These are phyloP conservation scores for Penicillium capsulatum DNA, from an alignment of 2,329 filamentous ascomycete genomes.

Conservation along the genomic window DNA sequence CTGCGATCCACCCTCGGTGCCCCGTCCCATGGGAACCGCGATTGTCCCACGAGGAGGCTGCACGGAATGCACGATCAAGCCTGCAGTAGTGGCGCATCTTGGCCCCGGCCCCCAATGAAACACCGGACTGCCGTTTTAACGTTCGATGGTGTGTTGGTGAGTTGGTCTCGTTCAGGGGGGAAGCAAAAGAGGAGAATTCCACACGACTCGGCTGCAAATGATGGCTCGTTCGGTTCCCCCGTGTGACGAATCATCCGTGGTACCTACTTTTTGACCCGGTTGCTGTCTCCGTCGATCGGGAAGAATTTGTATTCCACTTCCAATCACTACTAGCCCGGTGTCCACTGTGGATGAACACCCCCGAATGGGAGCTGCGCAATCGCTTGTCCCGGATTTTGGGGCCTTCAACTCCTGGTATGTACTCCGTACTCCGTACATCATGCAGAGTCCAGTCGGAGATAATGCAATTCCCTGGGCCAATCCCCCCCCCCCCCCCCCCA, in stretches of 20 bases:
- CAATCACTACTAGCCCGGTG: slow-evolving; percentile 1
- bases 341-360: slow-evolving; percentile 2
- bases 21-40: background rate
- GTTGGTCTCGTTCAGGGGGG: no score
- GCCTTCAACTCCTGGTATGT: no score
- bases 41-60: background rate
- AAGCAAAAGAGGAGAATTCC: no score
- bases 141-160: background rate
- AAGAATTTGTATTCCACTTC: slow-evolving; percentile 1
- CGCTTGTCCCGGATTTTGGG: background rate
- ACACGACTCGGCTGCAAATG: no score
- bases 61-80: background rate
- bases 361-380: slow-evolving; percentile 3
- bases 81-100: background rate
- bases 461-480: no score
- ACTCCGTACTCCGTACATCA: background rate
- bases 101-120: slow-evolving; percentile 3
- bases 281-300: slow-evolving; percentile 6
- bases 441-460: no score
- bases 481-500: no score
- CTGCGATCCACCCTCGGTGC: background rate
- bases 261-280: slow-evolving; percentile 3
- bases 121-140: background rate
- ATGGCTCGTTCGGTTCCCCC: background rate
- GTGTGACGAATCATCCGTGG: slow-evolving; percentile 1